These are phyloP conservation scores for Echium plantagineum DNA, from an alignment of 257 asterid genomes.

Conservation along the genomic window DNA sequence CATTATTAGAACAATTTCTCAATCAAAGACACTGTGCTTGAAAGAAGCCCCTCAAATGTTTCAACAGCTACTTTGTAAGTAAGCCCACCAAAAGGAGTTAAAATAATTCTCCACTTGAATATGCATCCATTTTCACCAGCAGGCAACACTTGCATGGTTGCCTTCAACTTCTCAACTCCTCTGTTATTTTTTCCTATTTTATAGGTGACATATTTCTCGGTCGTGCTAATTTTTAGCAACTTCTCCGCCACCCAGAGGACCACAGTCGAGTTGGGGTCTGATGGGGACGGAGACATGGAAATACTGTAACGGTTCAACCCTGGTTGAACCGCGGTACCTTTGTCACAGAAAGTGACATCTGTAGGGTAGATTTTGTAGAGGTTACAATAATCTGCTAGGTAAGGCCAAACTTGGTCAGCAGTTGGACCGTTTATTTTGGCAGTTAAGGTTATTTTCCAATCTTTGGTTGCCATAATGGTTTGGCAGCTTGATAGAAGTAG, in stretches of 20 bases:
- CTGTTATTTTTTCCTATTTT: background rate
- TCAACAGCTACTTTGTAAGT: background rate
- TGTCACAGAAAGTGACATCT: background rate
- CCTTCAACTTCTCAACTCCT: background rate
- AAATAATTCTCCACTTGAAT: too few species aligned
- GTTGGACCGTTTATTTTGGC: conserved; percentile 1
- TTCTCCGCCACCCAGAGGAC: background rate
- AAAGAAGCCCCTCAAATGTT: background rate
- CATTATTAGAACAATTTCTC: background rate
- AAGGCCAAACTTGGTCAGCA: background rate
- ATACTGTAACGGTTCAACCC: background rate
- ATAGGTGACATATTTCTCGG: background rate
- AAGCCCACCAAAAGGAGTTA: background rate
- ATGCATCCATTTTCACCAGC: background rate
- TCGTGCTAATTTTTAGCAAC: background rate
- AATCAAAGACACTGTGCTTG: background rate
- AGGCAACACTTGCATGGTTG: background rate
- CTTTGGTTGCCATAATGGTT: too few species aligned
- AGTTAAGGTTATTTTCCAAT: background rate
- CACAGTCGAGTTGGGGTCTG: background rate
- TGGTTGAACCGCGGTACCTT: background rate
- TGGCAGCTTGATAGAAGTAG: too few species aligned
- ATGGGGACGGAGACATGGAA: background rate
- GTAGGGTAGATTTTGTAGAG: background rate
- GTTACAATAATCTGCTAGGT: background rate